phyloP scores from a whole-genome alignment of 2,329 filamentous ascomycete genomes.

The Hypoxylon sp. region DNA sequence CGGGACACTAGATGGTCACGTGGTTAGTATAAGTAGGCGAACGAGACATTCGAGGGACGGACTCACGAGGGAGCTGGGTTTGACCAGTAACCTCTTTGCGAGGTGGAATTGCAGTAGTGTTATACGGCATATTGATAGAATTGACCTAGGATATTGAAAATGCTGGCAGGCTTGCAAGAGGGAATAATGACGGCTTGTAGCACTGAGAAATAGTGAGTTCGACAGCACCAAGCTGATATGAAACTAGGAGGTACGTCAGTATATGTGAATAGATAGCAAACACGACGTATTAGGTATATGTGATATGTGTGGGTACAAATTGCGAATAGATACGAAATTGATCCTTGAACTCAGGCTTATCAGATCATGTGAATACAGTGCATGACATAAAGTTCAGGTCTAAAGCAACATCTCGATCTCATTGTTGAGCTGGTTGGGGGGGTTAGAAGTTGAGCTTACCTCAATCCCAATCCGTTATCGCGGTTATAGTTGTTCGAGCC shows the following conservation, averaged over 20 bases:
- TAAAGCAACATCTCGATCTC: neutral
- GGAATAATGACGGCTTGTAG: neutral
- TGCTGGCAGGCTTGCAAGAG: neutral
- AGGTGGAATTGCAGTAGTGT: constrained; percentile 85
- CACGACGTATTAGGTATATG: neutral
- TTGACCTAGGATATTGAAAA: neutral
- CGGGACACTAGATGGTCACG: constrained; percentile 77
- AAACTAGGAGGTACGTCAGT: neutral
- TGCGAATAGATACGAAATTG: neutral
- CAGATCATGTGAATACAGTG: neutral
- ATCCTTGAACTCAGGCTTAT: neutral
- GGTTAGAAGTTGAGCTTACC: constrained; percentile 1
- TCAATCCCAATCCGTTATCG: neutral
- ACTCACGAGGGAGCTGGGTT: constrained; percentile 86
- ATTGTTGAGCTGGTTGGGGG: neutral
- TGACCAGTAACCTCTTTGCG: constrained; percentile 87
- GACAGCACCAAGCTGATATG: neutral
- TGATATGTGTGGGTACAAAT: neutral
- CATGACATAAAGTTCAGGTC: neutral
- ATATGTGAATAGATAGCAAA: neutral
- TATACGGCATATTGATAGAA: constrained; percentile 81
- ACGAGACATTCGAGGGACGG: neutral
- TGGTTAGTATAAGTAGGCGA: constrained; percentile 26
- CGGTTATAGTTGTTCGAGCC: neutral
- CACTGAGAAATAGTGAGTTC: neutral